Evolutionary conservation across 441 rosid species (phyloP), one percentile per base, ranked within the genome.

Genomic region (Pelargonium cotyledonis): DNA sequence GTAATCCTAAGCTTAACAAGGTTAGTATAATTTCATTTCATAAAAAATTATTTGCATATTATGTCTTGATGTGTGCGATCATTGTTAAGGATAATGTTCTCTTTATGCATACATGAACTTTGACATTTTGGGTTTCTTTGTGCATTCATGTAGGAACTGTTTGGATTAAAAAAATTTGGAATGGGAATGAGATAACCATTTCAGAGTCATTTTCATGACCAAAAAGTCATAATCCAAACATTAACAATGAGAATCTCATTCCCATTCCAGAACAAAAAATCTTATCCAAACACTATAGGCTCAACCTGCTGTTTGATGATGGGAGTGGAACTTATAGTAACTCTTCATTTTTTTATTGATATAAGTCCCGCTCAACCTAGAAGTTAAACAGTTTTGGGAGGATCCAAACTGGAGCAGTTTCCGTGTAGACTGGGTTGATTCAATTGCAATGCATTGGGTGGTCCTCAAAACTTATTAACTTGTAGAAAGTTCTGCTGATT

Each of bases 1-100:
- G 70, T 55, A 91, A 89, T 80, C 88, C 87, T 5, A 86, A 79
- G 82, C 73, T 94, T 46, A 80, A 77, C 66, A 87, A 84, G 95
- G 98, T 91, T 10, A 70, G 81, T 72, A 23, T 61, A 41, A 31
- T 60, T 23, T 51, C 57, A 51, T 51, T 51, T 51, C 7, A n/a
- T 51, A 18, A n/a, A 51, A 51, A 12, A 12, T 61, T 68, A 40
- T 47, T 67, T 29, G 3, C 35, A 63, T 23, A 0, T 19, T 29
- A 12, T 62, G 64, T 65, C 58, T n/a, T n/a, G 21, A 63, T 21
- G 64, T 69, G 23, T 55, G 6, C 12, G 5, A 12, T 65, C 14
- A 31, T 71, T 55, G 69, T 19, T 64, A 61, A 35, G 64, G 46
- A 31, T 44, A 16, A 10, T 5, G 19, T 44, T 49, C 63, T 70